Conservation (phyloP, 148 eudicot species). For the Chenopodium suecicum region DNA sequence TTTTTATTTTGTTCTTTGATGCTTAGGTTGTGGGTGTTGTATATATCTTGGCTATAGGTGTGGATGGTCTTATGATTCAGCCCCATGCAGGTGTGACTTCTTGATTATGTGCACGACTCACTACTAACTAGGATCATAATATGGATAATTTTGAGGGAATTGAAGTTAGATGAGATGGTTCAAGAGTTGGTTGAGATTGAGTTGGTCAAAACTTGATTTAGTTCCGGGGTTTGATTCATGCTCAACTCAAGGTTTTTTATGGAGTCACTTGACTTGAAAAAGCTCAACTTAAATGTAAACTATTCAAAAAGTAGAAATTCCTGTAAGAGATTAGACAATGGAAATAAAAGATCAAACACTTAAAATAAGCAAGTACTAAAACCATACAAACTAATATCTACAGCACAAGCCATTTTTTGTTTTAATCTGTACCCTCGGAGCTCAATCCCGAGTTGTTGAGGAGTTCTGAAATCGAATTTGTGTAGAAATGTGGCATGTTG, state of each 20-base stretch:
- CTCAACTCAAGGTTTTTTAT: neutral
- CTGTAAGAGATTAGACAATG: too few relatives aligned
- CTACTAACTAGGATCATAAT: neutral
- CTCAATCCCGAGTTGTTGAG: neutral
- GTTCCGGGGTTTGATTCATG: neutral
- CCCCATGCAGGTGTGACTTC: neutral
- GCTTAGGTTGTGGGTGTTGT: neutral
- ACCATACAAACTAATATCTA: neutral
- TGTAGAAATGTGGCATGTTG: neutral
- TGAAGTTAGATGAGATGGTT: neutral
- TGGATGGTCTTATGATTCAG: neutral
- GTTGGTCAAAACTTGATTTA: neutral
- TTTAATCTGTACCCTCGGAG: neutral
- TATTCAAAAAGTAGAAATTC: too few relatives aligned
- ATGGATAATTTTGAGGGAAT: neutral
- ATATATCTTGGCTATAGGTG: neutral
- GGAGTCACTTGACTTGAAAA: too few relatives aligned
- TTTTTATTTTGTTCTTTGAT: neutral
- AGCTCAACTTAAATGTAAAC: too few relatives aligned
- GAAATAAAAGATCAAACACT: too few relatives aligned
- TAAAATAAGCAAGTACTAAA: too few relatives aligned
- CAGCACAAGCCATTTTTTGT: neutral
- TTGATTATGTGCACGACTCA: neutral
- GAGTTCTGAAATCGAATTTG: too few relatives aligned
- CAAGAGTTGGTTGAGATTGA: neutral